Evolutionary conservation across 305 asterid species (phyloP).

Genomic region (Fraxinus velutina): DNA sequence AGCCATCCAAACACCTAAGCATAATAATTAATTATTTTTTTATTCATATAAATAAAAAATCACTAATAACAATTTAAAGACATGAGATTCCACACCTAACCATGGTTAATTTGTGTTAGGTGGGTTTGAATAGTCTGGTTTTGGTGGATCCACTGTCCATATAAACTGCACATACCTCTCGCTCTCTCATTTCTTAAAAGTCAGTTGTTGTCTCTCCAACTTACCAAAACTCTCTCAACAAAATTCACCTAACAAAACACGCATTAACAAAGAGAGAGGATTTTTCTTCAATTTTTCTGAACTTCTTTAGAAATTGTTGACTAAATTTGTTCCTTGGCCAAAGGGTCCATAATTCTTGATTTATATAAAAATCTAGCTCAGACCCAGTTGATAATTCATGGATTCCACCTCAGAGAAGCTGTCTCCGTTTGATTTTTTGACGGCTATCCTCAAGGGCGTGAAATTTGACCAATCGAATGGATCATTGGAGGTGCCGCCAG

Average conservation of each 20-base stretch:
- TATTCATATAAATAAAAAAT: no score
- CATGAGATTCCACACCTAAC: slow-evolving; percentile 18
- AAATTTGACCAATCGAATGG: slow-evolving; percentile 33
- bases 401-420: slow-evolving; percentile 38
- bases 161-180: slow-evolving; percentile 15
- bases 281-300: neutral
- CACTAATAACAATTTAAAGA: neutral
- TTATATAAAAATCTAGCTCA: neutral
- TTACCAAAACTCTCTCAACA: slow-evolving; percentile 31
- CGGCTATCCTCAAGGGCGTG: slow-evolving; percentile 42
- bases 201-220: slow-evolving; percentile 47
- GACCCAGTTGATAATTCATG: slow-evolving; percentile 15
- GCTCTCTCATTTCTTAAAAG: slow-evolving; percentile 14
- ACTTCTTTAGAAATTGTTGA: neutral
- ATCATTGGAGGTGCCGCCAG: slow-evolving; percentile 32
- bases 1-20: neutral
- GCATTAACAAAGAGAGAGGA: neutral
- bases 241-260: slow-evolving; percentile 10
- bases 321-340: neutral
- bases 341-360: neutral
- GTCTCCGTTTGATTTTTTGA: slow-evolving; percentile 46
- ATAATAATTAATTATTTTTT: no score
- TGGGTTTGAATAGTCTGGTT: slow-evolving; percentile 49
- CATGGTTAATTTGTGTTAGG: slow-evolving; percentile 48
- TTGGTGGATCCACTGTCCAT: neutral